A percentile compares a stretch with the other conserved stretches of the same genome.
phyloP scores from a whole-genome alignment of 441 rosid species.

The Populus hybrid region DNA sequence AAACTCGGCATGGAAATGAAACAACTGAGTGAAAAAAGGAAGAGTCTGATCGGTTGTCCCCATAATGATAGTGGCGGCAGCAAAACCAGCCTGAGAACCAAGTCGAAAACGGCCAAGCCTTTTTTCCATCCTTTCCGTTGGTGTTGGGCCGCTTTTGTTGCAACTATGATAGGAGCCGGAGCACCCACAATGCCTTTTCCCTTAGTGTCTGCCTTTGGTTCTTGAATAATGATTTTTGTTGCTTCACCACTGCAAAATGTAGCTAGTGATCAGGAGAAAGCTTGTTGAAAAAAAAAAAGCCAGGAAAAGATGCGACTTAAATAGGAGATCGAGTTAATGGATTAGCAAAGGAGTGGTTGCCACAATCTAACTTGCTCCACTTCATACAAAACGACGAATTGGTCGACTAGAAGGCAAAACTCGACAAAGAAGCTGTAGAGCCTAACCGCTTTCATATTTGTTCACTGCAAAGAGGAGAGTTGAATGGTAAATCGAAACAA shows the following conservation, averaged over 20 bases:
- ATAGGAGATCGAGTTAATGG: too few species aligned
- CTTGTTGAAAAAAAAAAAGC: not conserved
- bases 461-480: not conserved
- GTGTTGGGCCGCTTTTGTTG: slow-evolving; percentile 3
- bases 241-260: slow-evolving; percentile 14
- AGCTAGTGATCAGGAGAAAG: not conserved
- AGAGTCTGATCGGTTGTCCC: slow-evolving; percentile 59
- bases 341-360: too few species aligned
- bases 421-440: too few species aligned
- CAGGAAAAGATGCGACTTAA: not conserved
- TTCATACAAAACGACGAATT: too few species aligned
- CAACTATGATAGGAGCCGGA: slow-evolving; percentile 19
- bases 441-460: too few species aligned
- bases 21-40: slow-evolving; percentile 89
- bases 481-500: not conserved
- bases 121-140: slow-evolving; percentile 40
- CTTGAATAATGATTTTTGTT: slow-evolving; percentile 27
- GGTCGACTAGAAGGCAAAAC: too few species aligned
- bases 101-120: slow-evolving; percentile 65
- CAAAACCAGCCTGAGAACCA: slow-evolving; percentile 57
- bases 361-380: too few species aligned
- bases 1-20: slow-evolving; percentile 75
- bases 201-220: slow-evolving; percentile 34
- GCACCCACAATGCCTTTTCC: slow-evolving; percentile 44
- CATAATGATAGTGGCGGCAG: slow-evolving; percentile 73